Evolutionary conservation across 192 early-diverging fungal genomes (phyloP).

Genomic region (Lunasporangiospora selenospora): DNA sequence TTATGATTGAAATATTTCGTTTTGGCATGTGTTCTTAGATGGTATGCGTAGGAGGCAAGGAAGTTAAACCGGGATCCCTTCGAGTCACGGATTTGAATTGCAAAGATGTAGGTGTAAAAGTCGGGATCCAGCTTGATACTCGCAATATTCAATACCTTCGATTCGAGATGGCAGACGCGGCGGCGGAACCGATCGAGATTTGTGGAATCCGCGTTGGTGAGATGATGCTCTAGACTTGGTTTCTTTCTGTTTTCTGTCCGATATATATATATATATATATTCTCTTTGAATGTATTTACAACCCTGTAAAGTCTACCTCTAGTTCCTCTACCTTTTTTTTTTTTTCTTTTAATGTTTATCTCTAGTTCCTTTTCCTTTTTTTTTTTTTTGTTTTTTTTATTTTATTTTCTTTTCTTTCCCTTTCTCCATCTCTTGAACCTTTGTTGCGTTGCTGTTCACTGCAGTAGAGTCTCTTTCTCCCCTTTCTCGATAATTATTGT

Average conservation of each 20-base stretch:
- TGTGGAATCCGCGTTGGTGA: constrained; percentile 40
- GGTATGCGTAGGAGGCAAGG: constrained; percentile 21
- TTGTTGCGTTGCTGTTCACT: too few species aligned
- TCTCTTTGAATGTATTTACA: too few species aligned
- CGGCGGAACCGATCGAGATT: constrained; percentile 24
- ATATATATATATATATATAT: too few species aligned
- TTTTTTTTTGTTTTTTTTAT: too few species aligned
- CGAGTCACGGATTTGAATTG: constrained; percentile 23
- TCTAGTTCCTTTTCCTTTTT: too few species aligned
- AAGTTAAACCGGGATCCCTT: constrained; percentile 16
- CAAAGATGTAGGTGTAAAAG: constrained; percentile 11
- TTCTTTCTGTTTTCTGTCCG: not conserved
- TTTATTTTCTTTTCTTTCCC: too few species aligned
- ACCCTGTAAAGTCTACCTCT: too few species aligned
- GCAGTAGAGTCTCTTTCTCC: too few species aligned
- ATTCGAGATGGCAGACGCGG: constrained; percentile 29
- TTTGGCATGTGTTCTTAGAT: constrained; percentile 11
- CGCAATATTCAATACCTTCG: constrained; percentile 25
- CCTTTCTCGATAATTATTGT: too few species aligned
- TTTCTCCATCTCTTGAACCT: too few species aligned
- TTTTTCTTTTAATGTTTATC: too few species aligned
- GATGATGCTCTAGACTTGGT: constrained; percentile 21
- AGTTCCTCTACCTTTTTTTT: too few species aligned
- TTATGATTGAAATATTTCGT: not conserved
- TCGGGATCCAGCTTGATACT: constrained; percentile 30